phyloP scores from a whole-genome alignment of 2,329 filamentous ascomycete species.

The Drechmeria coniospora region DNA sequence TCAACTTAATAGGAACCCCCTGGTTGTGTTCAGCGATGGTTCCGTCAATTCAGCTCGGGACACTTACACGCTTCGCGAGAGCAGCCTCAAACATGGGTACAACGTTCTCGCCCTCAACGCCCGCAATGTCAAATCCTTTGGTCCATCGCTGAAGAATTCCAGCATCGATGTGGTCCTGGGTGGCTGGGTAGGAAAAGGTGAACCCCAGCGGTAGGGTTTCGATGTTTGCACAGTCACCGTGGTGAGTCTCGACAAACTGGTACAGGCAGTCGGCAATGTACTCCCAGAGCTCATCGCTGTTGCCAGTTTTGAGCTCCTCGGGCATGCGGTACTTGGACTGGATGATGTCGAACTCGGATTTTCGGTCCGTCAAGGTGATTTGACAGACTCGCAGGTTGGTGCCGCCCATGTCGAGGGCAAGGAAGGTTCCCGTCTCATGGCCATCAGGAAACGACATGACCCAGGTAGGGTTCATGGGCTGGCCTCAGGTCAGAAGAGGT shows the following conservation, averaged over 20 bases:
- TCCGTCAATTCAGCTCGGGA: background rate
- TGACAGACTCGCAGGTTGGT: slow-evolving; percentile 93
- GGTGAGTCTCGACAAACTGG: slow-evolving; percentile 79
- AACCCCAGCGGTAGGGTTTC: slow-evolving; percentile 69
- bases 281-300: slow-evolving; percentile 78
- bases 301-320: slow-evolving; percentile 76
- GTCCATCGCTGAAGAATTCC: slow-evolving; percentile 91
- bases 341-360: slow-evolving; percentile 84
- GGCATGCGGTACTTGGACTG: slow-evolving; percentile 95
- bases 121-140: slow-evolving; percentile 89
- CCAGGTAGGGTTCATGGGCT: slow-evolving; percentile 98
- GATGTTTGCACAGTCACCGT: slow-evolving; percentile 47
- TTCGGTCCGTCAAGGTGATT: slow-evolving; percentile 73
- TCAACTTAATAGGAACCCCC: slow-evolving; percentile 83
- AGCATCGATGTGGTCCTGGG: slow-evolving; percentile 85
- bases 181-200: slow-evolving; percentile 91
- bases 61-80: slow-evolving; percentile 38
- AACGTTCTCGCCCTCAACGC: slow-evolving; percentile 80
- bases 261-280: slow-evolving; percentile 87
- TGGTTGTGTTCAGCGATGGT: slow-evolving; percentile 18
- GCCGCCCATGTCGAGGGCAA: slow-evolving; percentile 90
- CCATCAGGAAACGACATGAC: slow-evolving; percentile 82
- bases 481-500: slow-evolving; percentile 7
- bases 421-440: slow-evolving; percentile 70
- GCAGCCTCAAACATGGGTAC: slow-evolving; percentile 77